phyloP scores from a whole-genome alignment of 2,329 filamentous ascomycete species.

The Aspergillus piperis region DNA sequence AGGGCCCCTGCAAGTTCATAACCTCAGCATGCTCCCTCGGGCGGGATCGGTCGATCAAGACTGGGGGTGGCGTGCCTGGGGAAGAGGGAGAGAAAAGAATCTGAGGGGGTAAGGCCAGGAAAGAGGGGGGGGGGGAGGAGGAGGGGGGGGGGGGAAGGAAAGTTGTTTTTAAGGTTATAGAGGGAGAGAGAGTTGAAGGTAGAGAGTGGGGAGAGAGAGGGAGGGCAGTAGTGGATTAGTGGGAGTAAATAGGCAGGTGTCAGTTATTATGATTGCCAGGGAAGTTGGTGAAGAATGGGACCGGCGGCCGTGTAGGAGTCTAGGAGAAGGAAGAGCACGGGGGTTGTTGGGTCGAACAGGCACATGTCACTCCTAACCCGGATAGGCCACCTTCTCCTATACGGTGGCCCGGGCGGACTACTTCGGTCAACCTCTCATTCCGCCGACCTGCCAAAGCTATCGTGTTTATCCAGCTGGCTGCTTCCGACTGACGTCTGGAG shows the following conservation, averaged over 20 bases:
- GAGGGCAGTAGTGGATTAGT: background rate
- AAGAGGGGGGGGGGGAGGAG: slow-evolving; percentile 3
- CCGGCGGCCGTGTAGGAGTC: slow-evolving; percentile 19
- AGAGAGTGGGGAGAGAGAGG: slow-evolving; percentile 1
- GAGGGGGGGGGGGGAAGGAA: slow-evolving; percentile 2
- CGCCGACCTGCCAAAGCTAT: background rate
- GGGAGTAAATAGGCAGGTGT: background rate
- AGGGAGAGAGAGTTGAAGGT: slow-evolving; percentile 10
- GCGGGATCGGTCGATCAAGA: slow-evolving; percentile 17
- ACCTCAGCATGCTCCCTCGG: slow-evolving; percentile 40
- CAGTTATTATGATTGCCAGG: background rate
- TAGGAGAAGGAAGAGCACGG: slow-evolving; percentile 26
- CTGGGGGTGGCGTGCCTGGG: slow-evolving; percentile 13
- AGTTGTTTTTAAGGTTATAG: background rate
- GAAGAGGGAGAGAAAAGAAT: background rate
- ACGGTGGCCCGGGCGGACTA: slow-evolving; percentile 24
- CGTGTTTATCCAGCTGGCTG: background rate
- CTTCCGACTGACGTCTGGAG: background rate
- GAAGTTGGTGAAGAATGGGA: slow-evolving; percentile 13
- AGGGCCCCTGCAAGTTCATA: slow-evolving; percentile 42
- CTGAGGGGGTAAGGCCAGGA: slow-evolving; percentile 4
- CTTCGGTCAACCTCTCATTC: slow-evolving; percentile 13
- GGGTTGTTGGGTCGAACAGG: slow-evolving; percentile 29
- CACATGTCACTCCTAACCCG: slow-evolving; percentile 29
- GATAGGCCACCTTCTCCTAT: slow-evolving; percentile 19